Percentiles rank a stretch among this genome's conserved stretches.
Evolutionary conservation across 805 yeast genomes (phyloP).

Genomic region (Kockiozyma suomiensis): DNA sequence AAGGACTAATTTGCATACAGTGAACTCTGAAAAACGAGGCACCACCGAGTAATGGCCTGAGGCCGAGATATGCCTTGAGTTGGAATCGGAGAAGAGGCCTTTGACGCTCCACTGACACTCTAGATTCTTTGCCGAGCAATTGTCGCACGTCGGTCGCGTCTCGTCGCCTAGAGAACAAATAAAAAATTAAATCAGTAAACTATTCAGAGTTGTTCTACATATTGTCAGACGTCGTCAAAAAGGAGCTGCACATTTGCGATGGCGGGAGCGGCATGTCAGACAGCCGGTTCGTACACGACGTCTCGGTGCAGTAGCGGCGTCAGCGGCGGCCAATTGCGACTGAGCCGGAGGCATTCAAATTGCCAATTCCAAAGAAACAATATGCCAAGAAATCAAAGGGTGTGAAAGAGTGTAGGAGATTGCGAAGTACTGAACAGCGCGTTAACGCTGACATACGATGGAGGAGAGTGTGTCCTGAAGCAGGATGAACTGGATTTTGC

Average conservation of each 20-base stretch:
- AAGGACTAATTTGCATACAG: neutral
- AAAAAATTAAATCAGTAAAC: neutral
- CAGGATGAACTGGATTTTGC: neutral
- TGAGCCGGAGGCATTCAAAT: neutral
- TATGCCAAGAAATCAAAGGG: neutral
- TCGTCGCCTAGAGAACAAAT: conserved; percentile 19
- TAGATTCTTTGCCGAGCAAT: conserved; percentile 10
- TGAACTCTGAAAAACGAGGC: conserved; percentile 9
- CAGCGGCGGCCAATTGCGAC: neutral
- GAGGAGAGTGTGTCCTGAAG: too few species aligned
- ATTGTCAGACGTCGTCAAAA: too few species aligned
- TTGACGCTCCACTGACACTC: conserved; percentile 16
- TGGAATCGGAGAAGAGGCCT: conserved; percentile 14
- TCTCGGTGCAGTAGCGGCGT: conserved; percentile 3
- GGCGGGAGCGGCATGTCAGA: conserved; percentile 23
- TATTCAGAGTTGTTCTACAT: too few species aligned
- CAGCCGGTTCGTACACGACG: conserved; percentile 27
- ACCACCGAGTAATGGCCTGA: conserved; percentile 13
- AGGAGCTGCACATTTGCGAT: conserved; percentile 26
- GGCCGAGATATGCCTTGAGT: conserved; percentile 4
- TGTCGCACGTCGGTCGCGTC: conserved; percentile 15
- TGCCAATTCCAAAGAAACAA: neutral
- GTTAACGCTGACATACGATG: too few species aligned
- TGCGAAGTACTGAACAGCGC: too few species aligned
- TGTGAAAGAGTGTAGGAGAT: neutral